Conservation (phyloP, 331 rosid species). For the Acacia concinna region DNA sequence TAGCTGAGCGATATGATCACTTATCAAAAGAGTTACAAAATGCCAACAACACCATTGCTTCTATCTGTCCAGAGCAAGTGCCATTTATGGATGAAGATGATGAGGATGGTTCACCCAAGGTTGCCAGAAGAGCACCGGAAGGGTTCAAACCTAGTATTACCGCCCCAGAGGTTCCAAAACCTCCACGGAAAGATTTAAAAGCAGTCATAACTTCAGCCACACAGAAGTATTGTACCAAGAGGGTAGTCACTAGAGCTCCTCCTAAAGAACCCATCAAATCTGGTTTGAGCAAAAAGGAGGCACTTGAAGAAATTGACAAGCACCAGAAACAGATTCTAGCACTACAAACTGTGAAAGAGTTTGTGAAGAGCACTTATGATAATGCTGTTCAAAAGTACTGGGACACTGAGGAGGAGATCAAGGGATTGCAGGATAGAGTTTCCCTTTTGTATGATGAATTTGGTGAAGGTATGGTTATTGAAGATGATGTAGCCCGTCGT, state of each 20-base stretch:
- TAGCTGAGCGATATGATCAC: constrained; percentile 95
- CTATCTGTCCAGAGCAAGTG: constrained; percentile 87
- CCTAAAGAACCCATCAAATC: constrained; percentile 49
- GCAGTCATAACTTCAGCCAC: constrained; percentile 44
- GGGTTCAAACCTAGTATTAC: constrained; percentile 40
- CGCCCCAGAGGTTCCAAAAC: constrained; percentile 58
- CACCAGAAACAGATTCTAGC: constrained; percentile 79
- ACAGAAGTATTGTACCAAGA: constrained; percentile 46
- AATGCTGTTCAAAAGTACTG: constrained; percentile 57
- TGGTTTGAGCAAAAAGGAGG: constrained; percentile 76
- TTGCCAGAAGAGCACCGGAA: constrained; percentile 44
- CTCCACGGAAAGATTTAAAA: constrained; percentile 58
- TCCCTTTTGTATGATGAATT: constrained; percentile 74
- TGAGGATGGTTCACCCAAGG: constrained; percentile 47
- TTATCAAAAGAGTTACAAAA: constrained; percentile 92
- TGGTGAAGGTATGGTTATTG: constrained; percentile 77
- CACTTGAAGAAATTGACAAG: constrained; percentile 68
- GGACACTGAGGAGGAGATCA: constrained; percentile 76
- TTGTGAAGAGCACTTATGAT: constrained; percentile 79
- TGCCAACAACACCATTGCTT: constrained; percentile 92
- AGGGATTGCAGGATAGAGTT: constrained; percentile 69
- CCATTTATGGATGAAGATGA: constrained; percentile 92
- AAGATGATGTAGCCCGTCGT: constrained; percentile 80
- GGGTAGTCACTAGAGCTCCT: constrained; percentile 22
- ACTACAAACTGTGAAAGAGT: constrained; percentile 92